Conservation (phyloP, 805 yeast genomes). For the Ogataea salicorniae region DNA sequence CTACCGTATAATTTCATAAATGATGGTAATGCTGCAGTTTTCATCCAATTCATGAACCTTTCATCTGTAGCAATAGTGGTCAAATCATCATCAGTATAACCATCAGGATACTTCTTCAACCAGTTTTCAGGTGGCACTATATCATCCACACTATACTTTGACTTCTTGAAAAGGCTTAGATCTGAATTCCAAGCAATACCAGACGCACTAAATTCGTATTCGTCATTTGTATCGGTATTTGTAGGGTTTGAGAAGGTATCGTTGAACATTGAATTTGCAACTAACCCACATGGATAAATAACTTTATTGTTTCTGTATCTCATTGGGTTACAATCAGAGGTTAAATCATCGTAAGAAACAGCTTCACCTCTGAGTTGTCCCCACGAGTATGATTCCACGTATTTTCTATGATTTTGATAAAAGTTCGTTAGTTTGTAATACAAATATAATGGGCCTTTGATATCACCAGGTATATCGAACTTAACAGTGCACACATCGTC, state of each 20-base stretch:
- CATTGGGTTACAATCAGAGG: slow-evolving; percentile 51
- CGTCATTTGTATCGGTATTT: slow-evolving; percentile 27
- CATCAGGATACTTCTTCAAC: slow-evolving; percentile 73
- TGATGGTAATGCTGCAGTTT: slow-evolving; percentile 89
- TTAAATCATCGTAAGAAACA: slow-evolving; percentile 45
- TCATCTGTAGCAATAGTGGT: slow-evolving; percentile 78
- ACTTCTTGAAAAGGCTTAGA: slow-evolving; percentile 62
- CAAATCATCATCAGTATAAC: slow-evolving; percentile 77
- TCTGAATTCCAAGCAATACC: slow-evolving; percentile 89
- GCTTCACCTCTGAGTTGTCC: slow-evolving; percentile 78
- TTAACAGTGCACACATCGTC: slow-evolving; percentile 54
- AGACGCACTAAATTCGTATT: slow-evolving; percentile 38
- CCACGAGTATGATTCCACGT: slow-evolving; percentile 79
- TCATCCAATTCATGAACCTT: slow-evolving; percentile 95
- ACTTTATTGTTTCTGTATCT: slow-evolving; percentile 34
- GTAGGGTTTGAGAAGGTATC: slow-evolving; percentile 67
- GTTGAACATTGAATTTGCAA: slow-evolving; percentile 89
- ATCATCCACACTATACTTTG: slow-evolving; percentile 59
- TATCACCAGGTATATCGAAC: slow-evolving; percentile 66
- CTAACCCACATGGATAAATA: slow-evolving; percentile 89
- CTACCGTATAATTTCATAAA: slow-evolving; percentile 79
- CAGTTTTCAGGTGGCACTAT: slow-evolving; percentile 96
- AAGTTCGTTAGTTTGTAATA: slow-evolving; percentile 88
- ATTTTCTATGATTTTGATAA: slow-evolving; percentile 91
- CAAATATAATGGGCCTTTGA: slow-evolving; percentile 66